Base-by-base conservation (phyloP, 2,329 filamentous ascomycete species). In the Canariomyces notabilis region DNA sequence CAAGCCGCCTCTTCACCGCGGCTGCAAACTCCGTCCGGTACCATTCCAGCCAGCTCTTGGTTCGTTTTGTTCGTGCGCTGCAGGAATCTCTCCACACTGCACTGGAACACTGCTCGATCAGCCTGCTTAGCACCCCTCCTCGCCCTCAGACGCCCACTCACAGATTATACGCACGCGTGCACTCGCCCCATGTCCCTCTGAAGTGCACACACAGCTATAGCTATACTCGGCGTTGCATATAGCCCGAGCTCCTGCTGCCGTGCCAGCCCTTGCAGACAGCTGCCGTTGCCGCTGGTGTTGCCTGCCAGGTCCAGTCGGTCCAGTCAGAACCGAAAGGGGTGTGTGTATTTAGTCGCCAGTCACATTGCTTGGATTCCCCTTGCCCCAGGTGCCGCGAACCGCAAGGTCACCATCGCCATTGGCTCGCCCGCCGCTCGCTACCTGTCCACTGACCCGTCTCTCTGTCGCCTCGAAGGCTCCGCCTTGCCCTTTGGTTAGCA, bases 321-420 rank as follows among this genome's bases (percentile, higher is more conserved):
- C 42, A 53, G 46, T 46, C 52, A 46, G 42, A 49, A 22, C 43
- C 49, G 45, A 50, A 56, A 49, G 40, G 50, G 47, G 52, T 55
- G 50, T 56, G 48, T 57, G 50, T 56, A 49, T 57, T 57, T 48
- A 57, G 50, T 57, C 54, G 52, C 54, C 56, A 58, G 55, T 57
- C 54, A 56, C 37, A 53, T 52, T 53, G 44, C 50, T 54, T 48
- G 50, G 52, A 53, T 54, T 49, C 51, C 48, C 44, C 44, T 50
- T 46, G 45, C 46, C 48, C 54, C 44, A 50, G 49, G 47, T 50
- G 55, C 54, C 47, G 44, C 55, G 43, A 52, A 53, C 50, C 50
- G 48, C 54, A 40, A 48, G 47, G 50, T 49, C 48, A 40, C 42
- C 53, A 40, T 48, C 46, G 53, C 48, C 44, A 60, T 60, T 61